Evolutionary conservation across 2,329 filamentous ascomycete species (phyloP).

Genomic region (Aspergillus pseudotamarii): DNA sequence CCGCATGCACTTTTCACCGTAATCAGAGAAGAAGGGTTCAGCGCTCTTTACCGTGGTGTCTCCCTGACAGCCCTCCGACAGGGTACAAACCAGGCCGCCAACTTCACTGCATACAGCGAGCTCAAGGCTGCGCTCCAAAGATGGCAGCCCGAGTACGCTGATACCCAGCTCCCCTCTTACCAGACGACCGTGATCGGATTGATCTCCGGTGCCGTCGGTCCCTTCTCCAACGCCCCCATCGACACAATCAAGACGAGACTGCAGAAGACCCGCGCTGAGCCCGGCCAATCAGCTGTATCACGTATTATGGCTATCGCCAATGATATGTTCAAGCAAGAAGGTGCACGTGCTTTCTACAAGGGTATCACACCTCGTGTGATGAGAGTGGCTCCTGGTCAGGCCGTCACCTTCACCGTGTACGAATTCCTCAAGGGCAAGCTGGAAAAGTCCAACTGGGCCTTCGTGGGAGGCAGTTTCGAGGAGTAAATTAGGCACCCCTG

Average conservation of each 20-base stretch:
- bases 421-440: slow-evolving; percentile 74
- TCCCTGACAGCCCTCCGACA: slow-evolving; percentile 90
- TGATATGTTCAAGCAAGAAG: slow-evolving; percentile 93
- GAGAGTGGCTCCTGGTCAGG: slow-evolving; percentile 95
- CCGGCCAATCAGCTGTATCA: slow-evolving; percentile 76
- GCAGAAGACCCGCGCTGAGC: slow-evolving; percentile 83
- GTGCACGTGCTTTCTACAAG: slow-evolving; percentile 95
- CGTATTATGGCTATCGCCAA: slow-evolving; percentile 77
- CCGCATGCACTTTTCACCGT: slow-evolving; percentile 84
- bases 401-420: slow-evolving; percentile 74
- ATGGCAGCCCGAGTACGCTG: slow-evolving; percentile 69
- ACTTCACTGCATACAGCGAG: slow-evolving; percentile 97
- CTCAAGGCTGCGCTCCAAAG: slow-evolving; percentile 78
- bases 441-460: slow-evolving; percentile 64
- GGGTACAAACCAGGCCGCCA: slow-evolving; percentile 96
- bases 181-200: slow-evolving; percentile 91
- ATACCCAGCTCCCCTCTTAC: slow-evolving; percentile 73
- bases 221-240: slow-evolving; percentile 94
- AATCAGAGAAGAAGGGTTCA: slow-evolving; percentile 83
- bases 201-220: slow-evolving; percentile 91
- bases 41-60: slow-evolving; percentile 89
- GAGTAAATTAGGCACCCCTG: slow-evolving; percentile 48
- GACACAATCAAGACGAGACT: slow-evolving; percentile 98
- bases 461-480: slow-evolving; percentile 66
- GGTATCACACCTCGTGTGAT: slow-evolving; percentile 97